Percentiles rank a stretch among this genome's conserved stretches.
Evolutionary conservation across 176 grass and related monocot genomes (phyloP).

Genomic region (Lolium rigidum): DNA sequence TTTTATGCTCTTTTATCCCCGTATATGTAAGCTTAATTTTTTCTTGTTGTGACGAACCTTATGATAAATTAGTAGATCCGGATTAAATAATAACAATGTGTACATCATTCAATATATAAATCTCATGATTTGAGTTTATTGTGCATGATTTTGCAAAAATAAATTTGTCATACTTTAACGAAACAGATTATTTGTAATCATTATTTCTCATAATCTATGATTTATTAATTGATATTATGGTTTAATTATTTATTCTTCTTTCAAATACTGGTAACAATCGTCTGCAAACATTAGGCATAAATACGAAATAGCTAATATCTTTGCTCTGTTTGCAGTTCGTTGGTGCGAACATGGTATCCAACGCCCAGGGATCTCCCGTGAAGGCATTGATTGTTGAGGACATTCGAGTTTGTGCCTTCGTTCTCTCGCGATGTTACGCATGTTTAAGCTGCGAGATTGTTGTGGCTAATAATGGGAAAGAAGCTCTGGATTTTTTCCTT

Average conservation of each 20-base stretch:
- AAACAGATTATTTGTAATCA: too few relatives aligned
- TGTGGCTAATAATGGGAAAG: conserved; percentile 29
- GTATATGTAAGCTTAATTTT: too few relatives aligned
- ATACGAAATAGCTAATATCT: not conserved
- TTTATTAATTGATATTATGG: not conserved
- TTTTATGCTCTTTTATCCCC: not conserved
- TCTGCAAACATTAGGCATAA: not conserved
- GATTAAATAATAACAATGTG: too few relatives aligned
- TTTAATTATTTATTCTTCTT: not conserved
- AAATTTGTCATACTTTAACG: too few relatives aligned
- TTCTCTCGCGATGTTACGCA: not conserved
- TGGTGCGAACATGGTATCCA: too few relatives aligned
- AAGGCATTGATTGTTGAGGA: not conserved
- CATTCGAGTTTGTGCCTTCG: not conserved
- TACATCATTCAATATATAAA: too few relatives aligned
- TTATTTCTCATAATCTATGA: too few relatives aligned
- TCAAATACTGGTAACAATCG: not conserved
- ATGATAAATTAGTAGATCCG: too few relatives aligned
- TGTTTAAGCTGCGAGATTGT: not conserved
- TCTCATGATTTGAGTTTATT: too few relatives aligned
- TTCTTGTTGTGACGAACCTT: too few relatives aligned
- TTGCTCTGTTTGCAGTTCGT: not conserved
- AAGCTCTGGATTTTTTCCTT: not conserved
- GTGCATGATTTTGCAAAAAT: too few relatives aligned
- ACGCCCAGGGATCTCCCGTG: too few relatives aligned